Evolutionary conservation across 176 grass and related monocot species (phyloP), one percentile per base, ranked within the genome.

Genomic region (Puccinellia tenuiflora): DNA sequence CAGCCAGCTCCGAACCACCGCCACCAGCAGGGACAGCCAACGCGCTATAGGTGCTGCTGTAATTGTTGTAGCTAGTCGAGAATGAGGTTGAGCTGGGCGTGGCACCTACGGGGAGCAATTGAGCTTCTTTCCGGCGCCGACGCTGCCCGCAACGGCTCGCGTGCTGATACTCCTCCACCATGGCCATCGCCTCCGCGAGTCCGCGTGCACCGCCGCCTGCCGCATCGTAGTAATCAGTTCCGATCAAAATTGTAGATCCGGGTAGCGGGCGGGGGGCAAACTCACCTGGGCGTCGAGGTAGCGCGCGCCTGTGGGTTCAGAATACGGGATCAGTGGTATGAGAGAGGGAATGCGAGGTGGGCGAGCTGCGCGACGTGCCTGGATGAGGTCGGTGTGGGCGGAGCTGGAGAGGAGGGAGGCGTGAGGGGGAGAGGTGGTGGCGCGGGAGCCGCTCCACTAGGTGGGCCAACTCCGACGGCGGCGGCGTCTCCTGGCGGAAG

Each of bases 151-250:
- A 9, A 87, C 85, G 21, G 86, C n/a, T 75, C 15, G 78, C 85
- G 71, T 92, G 92, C 80, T 98, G 96, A 30, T 93, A 98, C 82
- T 98, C 93, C 87, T 98, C 93, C 52, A 95, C 87, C 89, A 98
- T 90, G 14, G 93, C 82, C 59, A 92, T 89, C 34, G 89, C 96
- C 85, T 98, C 96, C 42, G 82, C 84, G 69, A n/a, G n/a, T n/a
- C n/a, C n/a, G n/a, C n/a, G n/a, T 95, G 92, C 38, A 98, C 91
- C 3, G 96, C 96, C 96, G n/a, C n/a, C n/a, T 98, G 42, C 21
- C 21, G 0, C 60, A 69, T 10, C 4, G 70, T 5, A 0, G 1
- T 0, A 1, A 18, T 40, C 72, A 82, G 74, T 83, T 81, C 84
- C 46, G 79, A 56, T 73, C 45, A 83, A 73, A 66, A 64, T 76